Conservation (phyloP, 2,329 filamentous ascomycete genomes). For the Fonsecaea pedrosoi region DNA sequence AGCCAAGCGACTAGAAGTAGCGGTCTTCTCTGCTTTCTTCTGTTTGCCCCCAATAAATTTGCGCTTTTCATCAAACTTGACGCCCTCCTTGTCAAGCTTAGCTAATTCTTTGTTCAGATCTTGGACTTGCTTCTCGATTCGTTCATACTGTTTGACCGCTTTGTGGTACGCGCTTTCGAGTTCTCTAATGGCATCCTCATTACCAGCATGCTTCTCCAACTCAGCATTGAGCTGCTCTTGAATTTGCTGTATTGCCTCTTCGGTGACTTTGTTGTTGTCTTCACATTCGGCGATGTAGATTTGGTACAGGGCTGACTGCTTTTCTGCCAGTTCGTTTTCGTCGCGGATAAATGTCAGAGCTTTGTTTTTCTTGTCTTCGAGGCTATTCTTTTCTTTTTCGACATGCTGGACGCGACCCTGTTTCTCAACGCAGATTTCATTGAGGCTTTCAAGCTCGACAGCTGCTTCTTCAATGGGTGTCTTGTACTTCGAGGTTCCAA, state of each 20-base stretch:
- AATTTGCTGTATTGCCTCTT: slow-evolving; percentile 90
- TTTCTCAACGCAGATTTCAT: slow-evolving; percentile 95
- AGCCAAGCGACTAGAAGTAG: slow-evolving; percentile 76
- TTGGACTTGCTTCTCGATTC: slow-evolving; percentile 81
- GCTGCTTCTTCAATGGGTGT: slow-evolving; percentile 94
- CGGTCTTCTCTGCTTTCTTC: slow-evolving; percentile 92
- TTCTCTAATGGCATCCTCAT: slow-evolving; percentile 86
- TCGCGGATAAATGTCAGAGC: slow-evolving; percentile 86
- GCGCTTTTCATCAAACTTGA: slow-evolving; percentile 97
- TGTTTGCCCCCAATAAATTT: slow-evolving; percentile 91
- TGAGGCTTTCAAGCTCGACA: slow-evolving; percentile 85
- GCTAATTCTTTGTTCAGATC: slow-evolving; percentile 82
- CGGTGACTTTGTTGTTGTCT: slow-evolving; percentile 85
- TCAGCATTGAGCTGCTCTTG: slow-evolving; percentile 85
- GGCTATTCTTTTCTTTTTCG: slow-evolving; percentile 90
- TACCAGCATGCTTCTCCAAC: slow-evolving; percentile 88
- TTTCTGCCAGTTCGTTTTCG: slow-evolving; percentile 88
- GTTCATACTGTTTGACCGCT: slow-evolving; percentile 81
- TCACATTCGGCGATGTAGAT: slow-evolving; percentile 86
- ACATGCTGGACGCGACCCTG: slow-evolving; percentile 94
- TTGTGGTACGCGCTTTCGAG: slow-evolving; percentile 84
- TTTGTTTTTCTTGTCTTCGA: slow-evolving; percentile 97
- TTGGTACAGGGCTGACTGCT: slow-evolving; percentile 91
- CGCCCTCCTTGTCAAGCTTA: slow-evolving; percentile 92
- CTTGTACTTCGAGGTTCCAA: slow-evolving; percentile 98